phyloP scores from a whole-genome alignment of 2,329 filamentous ascomycete species.

The Dendryphion nanum region DNA sequence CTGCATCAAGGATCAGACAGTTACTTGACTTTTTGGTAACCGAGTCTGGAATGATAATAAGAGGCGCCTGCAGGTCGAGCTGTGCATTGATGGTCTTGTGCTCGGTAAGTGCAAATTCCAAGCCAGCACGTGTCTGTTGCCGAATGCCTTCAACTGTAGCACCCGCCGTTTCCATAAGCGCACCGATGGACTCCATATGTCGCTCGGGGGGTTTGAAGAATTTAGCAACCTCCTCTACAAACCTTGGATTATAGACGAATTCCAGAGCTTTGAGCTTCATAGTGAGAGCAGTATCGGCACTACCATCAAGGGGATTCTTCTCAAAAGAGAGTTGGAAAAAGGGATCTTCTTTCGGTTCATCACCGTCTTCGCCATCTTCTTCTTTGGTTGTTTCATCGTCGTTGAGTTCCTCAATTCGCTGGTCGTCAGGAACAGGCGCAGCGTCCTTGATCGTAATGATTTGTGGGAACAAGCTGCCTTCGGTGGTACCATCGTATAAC shows the following conservation, averaged over 20 bases:
- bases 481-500: constrained; percentile 93
- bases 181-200: constrained; percentile 97
- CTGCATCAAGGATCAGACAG: constrained; percentile 92
- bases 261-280: constrained; percentile 94
- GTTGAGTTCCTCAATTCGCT: constrained; percentile 49
- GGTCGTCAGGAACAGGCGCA: constrained; percentile 49
- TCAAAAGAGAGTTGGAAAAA: constrained; percentile 94
- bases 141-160: constrained; percentile 93
- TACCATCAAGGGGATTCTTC: constrained; percentile 89
- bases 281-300: constrained; percentile 85
- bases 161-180: constrained; percentile 91
- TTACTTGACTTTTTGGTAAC: constrained; percentile 78
- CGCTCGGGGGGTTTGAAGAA: constrained; percentile 96
- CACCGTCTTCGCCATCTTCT: constrained; percentile 46
- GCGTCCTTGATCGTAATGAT: constrained; percentile 95
- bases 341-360: constrained; percentile 61
- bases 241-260: constrained; percentile 95
- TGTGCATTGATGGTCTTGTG: constrained; percentile 98
- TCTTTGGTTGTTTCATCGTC: constrained; percentile 46
- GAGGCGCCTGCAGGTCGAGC: constrained; percentile 88
- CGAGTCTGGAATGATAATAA: constrained; percentile 94
- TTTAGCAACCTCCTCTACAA: constrained; percentile 83
- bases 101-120: constrained; percentile 95
- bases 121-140: constrained; percentile 90
- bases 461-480: constrained; percentile 86